Evolutionary conservation across 371 early-diverging fungal genomes (phyloP).

Genomic region (Sporodiniella umbellata): DNA sequence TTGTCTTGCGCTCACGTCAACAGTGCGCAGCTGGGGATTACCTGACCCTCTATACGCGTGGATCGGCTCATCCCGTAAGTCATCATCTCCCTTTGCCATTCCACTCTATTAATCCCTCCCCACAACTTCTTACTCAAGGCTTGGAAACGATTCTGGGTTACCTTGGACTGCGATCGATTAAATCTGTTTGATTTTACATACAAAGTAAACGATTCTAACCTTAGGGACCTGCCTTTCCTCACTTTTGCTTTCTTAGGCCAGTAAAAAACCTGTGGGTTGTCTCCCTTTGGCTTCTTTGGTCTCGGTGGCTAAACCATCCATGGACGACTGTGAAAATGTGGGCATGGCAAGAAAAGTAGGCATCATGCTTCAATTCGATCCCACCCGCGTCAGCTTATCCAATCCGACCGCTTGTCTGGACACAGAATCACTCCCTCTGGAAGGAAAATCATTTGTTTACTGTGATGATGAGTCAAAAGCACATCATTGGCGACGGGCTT

Average conservation of each 20-base stretch:
- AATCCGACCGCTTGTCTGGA: too few species aligned
- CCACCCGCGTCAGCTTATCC: too few species aligned
- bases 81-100: too few species aligned
- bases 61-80: conserved; percentile 19
- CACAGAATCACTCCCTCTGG: too few species aligned
- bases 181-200: conserved; percentile 18
- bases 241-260: too few species aligned
- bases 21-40: conserved; percentile 19
- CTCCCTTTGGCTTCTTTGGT: conserved; percentile 6
- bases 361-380: conserved; percentile 16
- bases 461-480: conserved; percentile 16
- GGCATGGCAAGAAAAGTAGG: conserved; percentile 19
- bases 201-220: too few species aligned
- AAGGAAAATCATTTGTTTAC: conserved; percentile 15
- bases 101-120: too few species aligned
- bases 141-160: conserved; percentile 24
- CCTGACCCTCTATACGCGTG: conserved; percentile 22
- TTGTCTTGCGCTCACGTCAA: conserved; percentile 3
- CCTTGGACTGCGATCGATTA: conserved; percentile 8
- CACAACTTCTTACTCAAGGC: too few species aligned
- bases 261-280: conserved; percentile 10
- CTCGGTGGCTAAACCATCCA: conserved; percentile 10
- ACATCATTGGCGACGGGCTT: conserved; percentile 14
- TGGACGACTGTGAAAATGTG: conserved; percentile 22
- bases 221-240: too few species aligned